Percentiles rank a stretch among this genome's conserved stretches.
These are phyloP conservation scores for Moricandia moricandioides DNA, from an alignment of 345 rosid species.

Conservation along the genomic window DNA sequence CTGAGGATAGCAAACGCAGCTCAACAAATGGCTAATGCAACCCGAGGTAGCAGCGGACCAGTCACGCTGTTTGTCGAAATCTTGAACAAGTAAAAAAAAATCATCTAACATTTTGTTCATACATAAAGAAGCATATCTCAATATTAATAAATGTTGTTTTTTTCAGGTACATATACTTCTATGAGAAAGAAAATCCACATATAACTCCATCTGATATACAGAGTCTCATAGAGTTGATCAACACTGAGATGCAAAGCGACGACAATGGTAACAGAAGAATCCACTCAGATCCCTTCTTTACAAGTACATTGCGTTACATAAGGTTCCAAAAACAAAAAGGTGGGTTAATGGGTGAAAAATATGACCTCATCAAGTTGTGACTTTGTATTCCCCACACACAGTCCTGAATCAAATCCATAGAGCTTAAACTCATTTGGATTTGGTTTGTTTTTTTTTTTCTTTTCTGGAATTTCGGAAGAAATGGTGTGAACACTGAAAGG, in stretches of 20 bases:
- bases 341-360: conserved; percentile 64
- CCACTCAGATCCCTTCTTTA: conserved; percentile 62
- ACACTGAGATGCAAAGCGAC: conserved; percentile 69
- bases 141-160: background rate
- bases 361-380: conserved; percentile 35
- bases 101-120: background rate
- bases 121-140: background rate
- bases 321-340: conserved; percentile 80
- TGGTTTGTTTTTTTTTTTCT: background rate
- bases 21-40: conserved; percentile 77
- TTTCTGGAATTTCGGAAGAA: background rate
- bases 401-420: background rate
- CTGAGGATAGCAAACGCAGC: conserved; percentile 89
- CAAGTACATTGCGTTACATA: conserved; percentile 64
- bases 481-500: background rate
- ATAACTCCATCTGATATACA: conserved; percentile 61
- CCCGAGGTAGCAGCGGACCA: conserved; percentile 76
- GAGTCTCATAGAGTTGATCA: conserved; percentile 63
- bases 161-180: conserved; percentile 70
- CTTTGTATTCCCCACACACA: background rate
- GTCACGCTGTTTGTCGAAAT: conserved; percentile 78
- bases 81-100: conserved; percentile 60
- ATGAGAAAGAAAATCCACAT: conserved; percentile 77
- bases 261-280: conserved; percentile 50
- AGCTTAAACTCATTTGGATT: background rate